Evolutionary conservation across 441 rosid genomes (phyloP).

Genomic region (Corymbia calophylla): DNA sequence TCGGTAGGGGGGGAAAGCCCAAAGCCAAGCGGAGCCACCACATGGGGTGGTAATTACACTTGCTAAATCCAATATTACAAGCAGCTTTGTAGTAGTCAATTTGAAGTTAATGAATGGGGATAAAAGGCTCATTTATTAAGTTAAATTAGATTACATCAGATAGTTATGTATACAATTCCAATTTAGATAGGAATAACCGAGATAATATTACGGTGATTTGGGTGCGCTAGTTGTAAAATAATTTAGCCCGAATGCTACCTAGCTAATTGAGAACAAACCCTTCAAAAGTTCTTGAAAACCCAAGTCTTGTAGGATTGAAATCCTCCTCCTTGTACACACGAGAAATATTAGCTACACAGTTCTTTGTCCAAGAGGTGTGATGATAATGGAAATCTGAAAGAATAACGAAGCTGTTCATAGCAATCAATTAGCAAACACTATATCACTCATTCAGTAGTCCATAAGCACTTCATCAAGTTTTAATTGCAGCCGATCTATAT

Average conservation of each 20-base stretch:
- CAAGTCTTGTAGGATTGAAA: neutral
- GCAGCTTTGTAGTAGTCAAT: neutral
- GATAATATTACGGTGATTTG: neutral
- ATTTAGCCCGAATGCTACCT: neutral
- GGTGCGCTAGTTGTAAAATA: neutral
- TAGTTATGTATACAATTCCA: neutral
- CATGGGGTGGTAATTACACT: neutral
- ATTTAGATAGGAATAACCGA: neutral
- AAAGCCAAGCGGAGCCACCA: too few relatives aligned
- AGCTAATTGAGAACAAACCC: neutral
- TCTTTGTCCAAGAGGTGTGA: neutral
- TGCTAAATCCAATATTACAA: neutral
- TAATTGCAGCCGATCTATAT: constrained; percentile 11
- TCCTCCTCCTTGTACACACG: neutral
- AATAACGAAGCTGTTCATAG: neutral
- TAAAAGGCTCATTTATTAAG: neutral
- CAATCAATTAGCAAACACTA: neutral
- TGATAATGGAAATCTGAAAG: neutral
- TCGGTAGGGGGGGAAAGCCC: too few relatives aligned
- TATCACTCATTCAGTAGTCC: neutral
- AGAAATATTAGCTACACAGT: neutral
- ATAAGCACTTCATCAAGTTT: constrained; percentile 12
- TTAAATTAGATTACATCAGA: neutral
- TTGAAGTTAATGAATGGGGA: neutral
- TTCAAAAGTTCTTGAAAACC: neutral